Evolutionary conservation across 2,329 filamentous ascomycete species (phyloP), one percentile per base, ranked within the genome.

Genomic region (Ceratocystis albifundus): DNA sequence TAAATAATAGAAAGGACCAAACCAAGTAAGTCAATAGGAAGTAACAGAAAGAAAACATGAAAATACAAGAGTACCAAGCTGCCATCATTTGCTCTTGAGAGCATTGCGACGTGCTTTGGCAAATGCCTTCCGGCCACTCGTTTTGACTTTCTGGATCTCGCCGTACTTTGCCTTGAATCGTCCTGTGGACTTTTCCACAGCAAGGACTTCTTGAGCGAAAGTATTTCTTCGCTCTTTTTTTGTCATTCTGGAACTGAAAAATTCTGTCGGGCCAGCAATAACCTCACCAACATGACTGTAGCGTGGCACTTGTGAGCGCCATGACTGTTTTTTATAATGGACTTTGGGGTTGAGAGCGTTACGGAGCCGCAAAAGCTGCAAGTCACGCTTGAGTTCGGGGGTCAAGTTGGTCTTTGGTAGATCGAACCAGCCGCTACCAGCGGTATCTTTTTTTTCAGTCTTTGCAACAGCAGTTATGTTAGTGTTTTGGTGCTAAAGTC

Each of bases 231-330:
- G 84, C 71, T 97, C 89, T 76, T 90, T 95, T 75, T 91, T 93
- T 66, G 87, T 85, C 69, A 97, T 80, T 66, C 93, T 85, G 22
- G 85, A 83, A 72, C 83, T 92, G 78, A 87, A 90, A 77, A 87
- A 96, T 73, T 97, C 93, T 0, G 90, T 92, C 1, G 91, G 87
- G 0, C 92, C 92, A 72, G 95, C 88, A 66, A 96, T 83, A 68
- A 99, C 84, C 4, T 89, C 93, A 67, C 93, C 94, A 32, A 96
- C 84, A 72, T 96, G 90, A 22, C 89, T 95, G 74, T 88, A 97
- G 69, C 90, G 85, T 0, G 94, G 94, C 0, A 88, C 77, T 68
- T 84, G 79, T 15, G 67, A 64, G 32, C 67, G 67, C 32, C 62
- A 32, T 7, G 62, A 66, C 8, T 73, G 71, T 75, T 96, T 97